Conservation (phyloP, 176 grass and related monocot species). For the Musa acuminata region DNA sequence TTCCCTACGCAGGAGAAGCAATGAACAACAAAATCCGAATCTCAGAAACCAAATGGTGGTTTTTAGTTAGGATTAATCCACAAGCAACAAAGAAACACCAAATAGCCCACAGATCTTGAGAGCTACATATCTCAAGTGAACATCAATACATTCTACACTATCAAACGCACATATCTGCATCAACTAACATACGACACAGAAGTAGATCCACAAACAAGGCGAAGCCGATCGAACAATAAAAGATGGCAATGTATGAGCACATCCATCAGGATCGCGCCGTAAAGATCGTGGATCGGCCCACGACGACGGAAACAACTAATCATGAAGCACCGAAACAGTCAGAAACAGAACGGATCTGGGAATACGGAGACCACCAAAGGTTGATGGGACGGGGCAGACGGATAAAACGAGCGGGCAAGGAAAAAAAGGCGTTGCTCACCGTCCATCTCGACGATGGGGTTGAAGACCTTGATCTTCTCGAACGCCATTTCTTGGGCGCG, state of each 20-base stretch:
- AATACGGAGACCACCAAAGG: not conserved
- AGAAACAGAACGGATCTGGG: not conserved
- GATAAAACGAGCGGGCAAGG: not conserved
- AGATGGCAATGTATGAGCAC: not conserved
- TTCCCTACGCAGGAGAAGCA: too few species aligned
- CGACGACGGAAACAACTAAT: not conserved
- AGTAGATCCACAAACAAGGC: too few species aligned
- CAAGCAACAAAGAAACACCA: not conserved
- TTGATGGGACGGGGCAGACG: not conserved
- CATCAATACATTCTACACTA: not conserved
- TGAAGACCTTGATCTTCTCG: slow-evolving; percentile 8
- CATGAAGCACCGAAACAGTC: not conserved
- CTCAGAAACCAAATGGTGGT: not conserved
- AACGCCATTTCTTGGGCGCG: not conserved
- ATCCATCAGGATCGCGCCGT: not conserved
- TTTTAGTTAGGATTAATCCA: not conserved
- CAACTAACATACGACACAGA: too few species aligned
- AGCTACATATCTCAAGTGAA: not conserved
- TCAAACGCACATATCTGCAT: too few species aligned
- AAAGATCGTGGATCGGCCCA: not conserved
- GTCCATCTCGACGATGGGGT: slow-evolving; percentile 14
- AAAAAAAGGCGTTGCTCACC: not conserved
- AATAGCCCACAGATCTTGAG: not conserved
- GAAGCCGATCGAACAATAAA: not conserved
- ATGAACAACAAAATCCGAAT: not conserved